Base-by-base conservation (phyloP, 1,284 basidiomycete genomes). In the Mycocalia duriaeana region DNA sequence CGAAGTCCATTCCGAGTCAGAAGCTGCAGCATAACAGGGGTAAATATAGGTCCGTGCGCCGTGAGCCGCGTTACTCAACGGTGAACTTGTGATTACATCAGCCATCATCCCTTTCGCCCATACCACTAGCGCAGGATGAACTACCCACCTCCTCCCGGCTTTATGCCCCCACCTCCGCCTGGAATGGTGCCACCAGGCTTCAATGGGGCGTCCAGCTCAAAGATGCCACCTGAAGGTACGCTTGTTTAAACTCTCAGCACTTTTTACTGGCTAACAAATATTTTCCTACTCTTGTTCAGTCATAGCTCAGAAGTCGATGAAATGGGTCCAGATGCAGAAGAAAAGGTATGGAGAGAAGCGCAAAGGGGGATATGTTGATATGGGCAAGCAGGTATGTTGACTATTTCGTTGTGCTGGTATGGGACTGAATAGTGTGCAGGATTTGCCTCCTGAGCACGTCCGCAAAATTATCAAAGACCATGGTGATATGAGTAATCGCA, bases 381-480 rank as follows among this genome's bases (percentile, higher is more conserved):
- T 92, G 77, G 93, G 91, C 45, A 95, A 95, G 70, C 91, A 94
- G 78, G 88, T 86, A 46, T 51, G 81, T 65, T 24, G 35, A 50
- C 13, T 50, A 46, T 47, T 36, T 50, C 49, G 19, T 37, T 49
- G 25, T 47, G 37, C 44, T 31, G 36, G 23, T 31, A 45, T 26
- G 40, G 42, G 36, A 25, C 51, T 55, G 46, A 61, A 45, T 59
- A 61, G 50, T 48, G 46, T 47, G 13, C 50, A 91, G 89, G 88
- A 91, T 65, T 69, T 91, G 52, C 88, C 88, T 53, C 89, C 91
- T 28, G 96, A 99, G 69, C 94, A 97, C 63, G 86, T 97, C 54
- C 85, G 93, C 50, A 96, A 95, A 83, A 95, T 96, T 58, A 94
- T 96, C 73, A 94, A 96, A 73, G 93, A 96, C 70, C 93, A 95